These are phyloP conservation scores for Eragrostis nindensis DNA, from an alignment of 176 grass and related monocot species.

Conservation along the genomic window DNA sequence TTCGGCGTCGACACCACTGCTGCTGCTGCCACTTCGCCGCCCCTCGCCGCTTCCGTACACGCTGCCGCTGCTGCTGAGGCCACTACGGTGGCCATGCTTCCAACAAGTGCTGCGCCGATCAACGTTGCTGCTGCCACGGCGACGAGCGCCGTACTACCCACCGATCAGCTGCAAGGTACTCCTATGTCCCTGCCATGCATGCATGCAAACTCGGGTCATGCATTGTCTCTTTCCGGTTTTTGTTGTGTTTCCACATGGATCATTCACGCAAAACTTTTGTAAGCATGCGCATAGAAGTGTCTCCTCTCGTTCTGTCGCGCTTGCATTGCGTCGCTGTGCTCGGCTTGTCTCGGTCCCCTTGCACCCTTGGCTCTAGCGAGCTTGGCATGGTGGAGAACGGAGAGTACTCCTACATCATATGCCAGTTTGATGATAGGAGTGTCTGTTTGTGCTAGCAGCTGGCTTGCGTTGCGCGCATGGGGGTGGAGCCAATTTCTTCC, in stretches of 20 bases:
- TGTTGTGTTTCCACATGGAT: slow-evolving; percentile 13
- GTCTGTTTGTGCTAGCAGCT: slow-evolving; percentile 26
- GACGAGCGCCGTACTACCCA: slow-evolving; percentile 36
- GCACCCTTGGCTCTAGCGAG: slow-evolving; percentile 45
- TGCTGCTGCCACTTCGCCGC: not conserved
- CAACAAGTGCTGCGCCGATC: slow-evolving; percentile 11
- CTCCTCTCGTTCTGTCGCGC: slow-evolving; percentile 3
- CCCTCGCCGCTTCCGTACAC: slow-evolving; percentile 14
- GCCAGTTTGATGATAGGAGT: slow-evolving; percentile 42
- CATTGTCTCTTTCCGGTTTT: slow-evolving; percentile 17
- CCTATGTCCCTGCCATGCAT: slow-evolving; percentile 22
- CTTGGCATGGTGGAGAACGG: slow-evolving; percentile 34
- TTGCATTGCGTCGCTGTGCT: too few species aligned
- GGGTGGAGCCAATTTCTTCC: slow-evolving; percentile 18
- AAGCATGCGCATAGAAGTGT: slow-evolving; percentile 32
- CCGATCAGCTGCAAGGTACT: slow-evolving; percentile 73
- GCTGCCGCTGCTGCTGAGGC: slow-evolving; percentile 5
- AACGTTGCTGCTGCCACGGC: not conserved
- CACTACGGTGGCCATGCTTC: slow-evolving; percentile 7
- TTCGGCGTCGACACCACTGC: slow-evolving; percentile 14
- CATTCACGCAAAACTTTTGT: slow-evolving; percentile 15
- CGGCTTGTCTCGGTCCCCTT: slow-evolving; percentile 39
- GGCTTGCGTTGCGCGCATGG: slow-evolving; percentile 33
- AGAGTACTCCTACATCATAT: too few species aligned
- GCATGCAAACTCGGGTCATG: not conserved